Base-by-base conservation (phyloP, 495 filamentous ascomycete genomes). In the Trichoderma parareesei region DNA sequence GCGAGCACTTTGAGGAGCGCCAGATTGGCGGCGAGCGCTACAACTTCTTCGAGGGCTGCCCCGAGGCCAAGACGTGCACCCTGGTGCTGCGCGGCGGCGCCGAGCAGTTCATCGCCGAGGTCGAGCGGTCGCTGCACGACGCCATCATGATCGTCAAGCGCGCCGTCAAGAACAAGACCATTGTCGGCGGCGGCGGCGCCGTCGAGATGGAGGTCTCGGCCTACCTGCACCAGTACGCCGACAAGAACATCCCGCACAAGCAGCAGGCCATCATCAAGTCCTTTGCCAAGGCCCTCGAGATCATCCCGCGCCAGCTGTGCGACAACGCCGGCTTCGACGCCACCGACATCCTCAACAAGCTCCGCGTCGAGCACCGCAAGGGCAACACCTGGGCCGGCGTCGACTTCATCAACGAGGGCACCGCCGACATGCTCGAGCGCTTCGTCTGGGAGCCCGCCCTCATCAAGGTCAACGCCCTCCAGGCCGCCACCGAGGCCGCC, bases 111-210 rank as follows among this genome's bases (percentile, higher is more conserved):
- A 98, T 98, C 71, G 94, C 94, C 49, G 94, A 98, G 75, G 93
- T 97, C 0, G 94, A 98, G 81, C 88, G 94, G 48, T 95, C 90
- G 73, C 82, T 98, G 65, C 94, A 98, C 77, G 94, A 98, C 73
- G 94, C 93, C 49, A 97, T 98, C 79, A 98, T 98, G 94, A 94
- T 98, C 68, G 94, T 98, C 68, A 97, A 97, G 83, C 92, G 95
- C 60, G 90, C 93, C 38, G 90, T 97, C 73, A 89, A 90, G 79
- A 93, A 98, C 78, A 87, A 88, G 67, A 90, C 84, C 69, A 97
- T 98, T 70, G 94, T 98, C 41, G 94, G 93, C 37, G 94, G 94
- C 65, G 94, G 94, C 68, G 94, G 94, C 71, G 93, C 94, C 14
- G 87, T 84, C 72, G 94, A 98, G 83, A 97, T 98, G 93, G 94